Evolutionary conservation across 192 early-diverging fungal genomes (phyloP), one percentile per base, ranked within the genome.

Genomic region (Obelidium mucronatum): DNA sequence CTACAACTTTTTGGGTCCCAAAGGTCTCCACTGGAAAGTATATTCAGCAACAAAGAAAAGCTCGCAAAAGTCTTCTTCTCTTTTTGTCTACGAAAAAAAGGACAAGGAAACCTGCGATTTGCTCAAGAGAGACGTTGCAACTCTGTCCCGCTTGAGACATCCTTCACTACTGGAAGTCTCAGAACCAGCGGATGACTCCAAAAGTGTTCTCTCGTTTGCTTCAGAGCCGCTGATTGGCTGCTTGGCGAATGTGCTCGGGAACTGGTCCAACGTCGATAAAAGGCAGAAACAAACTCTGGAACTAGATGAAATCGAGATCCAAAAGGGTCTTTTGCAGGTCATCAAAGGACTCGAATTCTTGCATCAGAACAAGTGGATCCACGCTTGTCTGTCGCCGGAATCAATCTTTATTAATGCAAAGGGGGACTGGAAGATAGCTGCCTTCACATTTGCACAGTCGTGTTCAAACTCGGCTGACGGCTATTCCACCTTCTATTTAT

Each of bases 281-380:
- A 76, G 15, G 67, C 81, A 3, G 63, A 77, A 44, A 63, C 30
- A 63, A 44, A 84, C 82, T 39, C 89, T 89, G 71, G 91, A 91
- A 36, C 76, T 95, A 74, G 94, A 95, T 67, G 91, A 93, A 56
- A 77, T 95, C 55, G 93, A 77, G 87, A 88, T 94, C 53, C 93
- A 93, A 77, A 92, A 91, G 77, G 94, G 94, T 1, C 72, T 95
- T 26, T 75, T 92, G 15, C 92, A 93, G 75, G 79, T 94, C 31
- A 51, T 63, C 37, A 44, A 64, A 24, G 78, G 86, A n/a, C 81
- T 96, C 6, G 83, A 88, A 59, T 96, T 96, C 67, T 84, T 93
- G 58, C 93, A 94, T 54, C 62, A 78, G 37, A 91, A 93, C 53
- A 85, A 83, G 2, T 82, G 93, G 37, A 90, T 93, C 63, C 94